Evolutionary conservation across 1,284 basidiomycete genomes (phyloP), one percentile per base, ranked within the genome.

Genomic region (Porogramme epimiltina): DNA sequence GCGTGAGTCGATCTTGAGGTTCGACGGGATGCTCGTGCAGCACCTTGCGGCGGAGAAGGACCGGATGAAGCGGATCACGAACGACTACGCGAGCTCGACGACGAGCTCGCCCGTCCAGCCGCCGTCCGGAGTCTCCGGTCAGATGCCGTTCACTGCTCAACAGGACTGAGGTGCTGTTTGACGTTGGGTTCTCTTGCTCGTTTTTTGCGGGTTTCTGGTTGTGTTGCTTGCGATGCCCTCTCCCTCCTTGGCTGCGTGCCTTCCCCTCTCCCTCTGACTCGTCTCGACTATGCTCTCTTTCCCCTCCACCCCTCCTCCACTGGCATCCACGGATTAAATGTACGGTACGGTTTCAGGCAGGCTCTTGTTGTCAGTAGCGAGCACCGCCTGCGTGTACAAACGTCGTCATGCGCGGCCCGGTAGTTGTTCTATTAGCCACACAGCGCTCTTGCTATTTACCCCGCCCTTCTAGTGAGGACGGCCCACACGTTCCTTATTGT

Each of bases 21-120:
- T 91, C 58, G 87, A 91, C 65, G 89, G 87, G 59, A 79, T 91
- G 80, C 70, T 91, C 47, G 69, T 82, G 49, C 80, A 85, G 67
- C 88, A 91, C 66, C 85, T 91, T 73, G 84, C 86, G 69, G 76
- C 81, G 47, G 79, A 91, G 70, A 84, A 82, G 72, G 84, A 88
- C 62, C 83, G 79, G 37, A 77, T 91, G 62, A 84, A 78, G 72
- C 75, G 81, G 68, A 89, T 91, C 64, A 82, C 89, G 49, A 76
- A 50, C 46, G 69, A 66, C 58, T 64, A 66, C 43, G 64, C 63
- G 45, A 51, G 50, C 36, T 59, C 57, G 23, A 49, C 54, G 25
- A 45, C 57, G 51, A 53, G 40, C 51, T 55, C 57, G 49, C 57
- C 57, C 18, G 57, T 58, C 41, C 44, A 47, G 33, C 22, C 37